Conservation (phyloP, 306 rosid genomes). For the Alnus glutinosa region DNA sequence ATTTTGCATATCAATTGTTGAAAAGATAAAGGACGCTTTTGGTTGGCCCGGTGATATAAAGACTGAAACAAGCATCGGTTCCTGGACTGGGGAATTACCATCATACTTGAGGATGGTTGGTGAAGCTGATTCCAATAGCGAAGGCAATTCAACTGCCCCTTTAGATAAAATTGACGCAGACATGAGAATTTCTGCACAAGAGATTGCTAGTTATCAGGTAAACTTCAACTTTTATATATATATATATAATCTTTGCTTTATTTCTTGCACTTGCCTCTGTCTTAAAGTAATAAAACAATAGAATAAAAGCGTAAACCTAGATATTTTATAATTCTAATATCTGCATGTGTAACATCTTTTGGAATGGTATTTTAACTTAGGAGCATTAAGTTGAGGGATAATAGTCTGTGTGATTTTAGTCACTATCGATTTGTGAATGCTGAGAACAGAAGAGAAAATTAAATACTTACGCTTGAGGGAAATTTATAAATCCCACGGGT, state of each 20-base stretch:
- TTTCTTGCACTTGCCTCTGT: constrained; percentile 10
- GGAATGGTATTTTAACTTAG: neutral
- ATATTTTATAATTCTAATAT: neutral
- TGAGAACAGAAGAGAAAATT: constrained; percentile 1
- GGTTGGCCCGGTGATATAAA: constrained; percentile 69
- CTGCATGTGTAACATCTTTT: neutral
- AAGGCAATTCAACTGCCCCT: constrained; percentile 42
- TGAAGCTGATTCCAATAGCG: constrained; percentile 33
- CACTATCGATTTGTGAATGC: neutral
- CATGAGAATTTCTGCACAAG: constrained; percentile 55
- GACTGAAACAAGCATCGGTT: constrained; percentile 60
- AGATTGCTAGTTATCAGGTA: constrained; percentile 95
- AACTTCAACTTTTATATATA: constrained; percentile 5
- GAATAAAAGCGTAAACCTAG: neutral
- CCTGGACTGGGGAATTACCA: constrained; percentile 78
- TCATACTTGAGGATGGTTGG: constrained; percentile 49
- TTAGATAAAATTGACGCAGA: constrained; percentile 47
- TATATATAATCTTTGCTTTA: neutral
- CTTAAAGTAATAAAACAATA: neutral
- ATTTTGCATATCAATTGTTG: constrained; percentile 52
- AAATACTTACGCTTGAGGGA: neutral
- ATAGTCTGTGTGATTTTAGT: neutral
- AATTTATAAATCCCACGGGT: neutral
- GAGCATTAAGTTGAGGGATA: neutral
- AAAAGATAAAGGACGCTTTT: constrained; percentile 60